Percentiles rank a stretch among this genome's conserved stretches.
Evolutionary conservation across 345 rosid genomes (phyloP).

Genomic region (Bruguiera parviflora): DNA sequence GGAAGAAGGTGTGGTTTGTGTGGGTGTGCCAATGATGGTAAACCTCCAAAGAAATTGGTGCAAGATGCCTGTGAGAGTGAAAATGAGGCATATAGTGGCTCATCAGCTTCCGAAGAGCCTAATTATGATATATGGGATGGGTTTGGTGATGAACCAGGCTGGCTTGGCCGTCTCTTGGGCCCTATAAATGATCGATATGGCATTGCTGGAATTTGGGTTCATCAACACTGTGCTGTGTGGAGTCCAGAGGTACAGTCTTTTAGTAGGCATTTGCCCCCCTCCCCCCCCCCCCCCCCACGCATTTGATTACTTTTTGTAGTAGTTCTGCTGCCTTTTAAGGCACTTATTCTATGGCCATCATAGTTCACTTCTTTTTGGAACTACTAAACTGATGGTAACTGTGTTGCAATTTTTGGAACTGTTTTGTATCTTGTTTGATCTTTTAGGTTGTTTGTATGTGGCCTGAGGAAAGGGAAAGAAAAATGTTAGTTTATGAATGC

Average conservation of each 20-base stretch:
- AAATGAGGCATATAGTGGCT: constrained; percentile 66
- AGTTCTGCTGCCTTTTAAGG: constrained; percentile 3
- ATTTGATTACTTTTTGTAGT: not conserved
- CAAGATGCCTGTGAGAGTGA: constrained; percentile 76
- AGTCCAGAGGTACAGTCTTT: constrained; percentile 79
- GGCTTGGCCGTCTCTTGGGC: constrained; percentile 96
- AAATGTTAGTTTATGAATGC: no score
- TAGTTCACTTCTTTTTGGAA: not conserved
- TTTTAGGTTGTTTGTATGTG: not conserved
- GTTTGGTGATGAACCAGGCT: constrained; percentile 86
- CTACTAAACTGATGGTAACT: not conserved
- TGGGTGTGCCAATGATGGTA: constrained; percentile 93
- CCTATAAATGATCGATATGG: constrained; percentile 94
- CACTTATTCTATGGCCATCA: not conserved
- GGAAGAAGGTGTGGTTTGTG: constrained; percentile 92
- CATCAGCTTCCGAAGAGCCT: constrained; percentile 81
- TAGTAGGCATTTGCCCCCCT: no score
- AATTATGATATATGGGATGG: constrained; percentile 93
- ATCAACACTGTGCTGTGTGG: constrained; percentile 96
- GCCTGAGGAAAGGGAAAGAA: no score
- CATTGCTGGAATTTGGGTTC: constrained; percentile 98
- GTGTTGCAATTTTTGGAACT: not conserved
- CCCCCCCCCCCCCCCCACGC: not conserved
- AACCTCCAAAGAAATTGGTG: constrained; percentile 70
- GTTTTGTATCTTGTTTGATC: not conserved